phyloP scores from a whole-genome alignment of 2,329 filamentous ascomycete species.

The Talaromyces sp. region DNA sequence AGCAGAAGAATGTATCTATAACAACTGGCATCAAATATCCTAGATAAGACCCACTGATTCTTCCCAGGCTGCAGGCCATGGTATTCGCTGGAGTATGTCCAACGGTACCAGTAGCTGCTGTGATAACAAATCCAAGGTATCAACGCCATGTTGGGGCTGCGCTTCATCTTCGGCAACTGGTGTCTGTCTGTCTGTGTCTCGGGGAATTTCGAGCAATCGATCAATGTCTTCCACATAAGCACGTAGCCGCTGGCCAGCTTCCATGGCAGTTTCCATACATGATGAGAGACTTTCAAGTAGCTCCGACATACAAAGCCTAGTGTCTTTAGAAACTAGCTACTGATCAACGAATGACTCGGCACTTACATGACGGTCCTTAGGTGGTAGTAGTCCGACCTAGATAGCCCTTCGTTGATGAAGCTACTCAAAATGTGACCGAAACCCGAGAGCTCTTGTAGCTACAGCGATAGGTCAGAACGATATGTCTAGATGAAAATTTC shows the following conservation, averaged over 20 bases:
- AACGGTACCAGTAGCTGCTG: slow-evolving; percentile 7
- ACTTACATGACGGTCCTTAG: slow-evolving; percentile 12
- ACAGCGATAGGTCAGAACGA: neutral
- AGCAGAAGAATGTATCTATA: neutral
- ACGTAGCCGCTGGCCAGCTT: slow-evolving; percentile 7
- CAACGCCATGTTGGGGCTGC: neutral
- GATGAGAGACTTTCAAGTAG: slow-evolving; percentile 10
- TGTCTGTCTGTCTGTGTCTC: neutral
- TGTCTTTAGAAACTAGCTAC: neutral
- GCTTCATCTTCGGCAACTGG: neutral
- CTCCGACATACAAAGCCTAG: slow-evolving; percentile 12
- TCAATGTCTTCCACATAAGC: slow-evolving; percentile 11
- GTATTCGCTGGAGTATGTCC: slow-evolving; percentile 10
- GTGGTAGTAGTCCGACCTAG: slow-evolving; percentile 7
- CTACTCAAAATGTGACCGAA: slow-evolving; percentile 10
- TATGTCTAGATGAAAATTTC: neutral
- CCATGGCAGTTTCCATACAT: slow-evolving; percentile 1
- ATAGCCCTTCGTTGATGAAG: slow-evolving; percentile 5
- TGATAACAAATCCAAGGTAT: neutral
- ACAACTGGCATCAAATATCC: neutral
- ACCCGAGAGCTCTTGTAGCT: slow-evolving; percentile 12
- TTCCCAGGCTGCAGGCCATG: slow-evolving; percentile 12
- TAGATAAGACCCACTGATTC: neutral
- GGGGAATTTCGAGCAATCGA: slow-evolving; percentile 1
- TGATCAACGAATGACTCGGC: no score